phyloP scores from a whole-genome alignment of 2,329 filamentous ascomycete species.

The Alternaria postmessia region DNA sequence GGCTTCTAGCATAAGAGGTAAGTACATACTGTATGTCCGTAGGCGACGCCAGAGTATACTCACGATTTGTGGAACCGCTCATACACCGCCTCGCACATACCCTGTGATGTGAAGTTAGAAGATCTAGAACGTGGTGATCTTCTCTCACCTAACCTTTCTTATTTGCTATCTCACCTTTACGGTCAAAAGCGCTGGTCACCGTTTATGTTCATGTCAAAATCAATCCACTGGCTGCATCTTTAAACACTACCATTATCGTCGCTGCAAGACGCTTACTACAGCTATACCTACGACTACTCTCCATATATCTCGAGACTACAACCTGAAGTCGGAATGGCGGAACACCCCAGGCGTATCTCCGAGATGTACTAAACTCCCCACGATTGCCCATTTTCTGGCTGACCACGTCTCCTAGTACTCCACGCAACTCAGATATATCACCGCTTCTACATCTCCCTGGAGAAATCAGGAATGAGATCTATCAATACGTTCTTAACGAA shows the following conservation, averaged over 20 bases:
- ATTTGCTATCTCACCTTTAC: background rate
- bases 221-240: background rate
- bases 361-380: background rate
- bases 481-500: background rate
- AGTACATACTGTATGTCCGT: background rate
- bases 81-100: background rate
- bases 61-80: background rate
- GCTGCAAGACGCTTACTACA: background rate
- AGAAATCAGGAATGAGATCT: slow-evolving; percentile 14
- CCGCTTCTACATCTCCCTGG: slow-evolving; percentile 1
- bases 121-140: background rate
- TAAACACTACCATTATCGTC: too few species aligned
- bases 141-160: background rate
- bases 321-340: background rate
- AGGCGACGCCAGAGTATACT: background rate
- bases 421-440: background rate
- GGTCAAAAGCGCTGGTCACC: background rate
- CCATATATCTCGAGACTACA: background rate
- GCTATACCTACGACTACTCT: background rate
- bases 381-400: background rate
- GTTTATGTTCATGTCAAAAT: background rate
- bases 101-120: background rate
- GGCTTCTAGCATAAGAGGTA: background rate
- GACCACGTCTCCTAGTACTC: background rate
- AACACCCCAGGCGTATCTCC: background rate